These are phyloP conservation scores for Bromus sterilis DNA, from an alignment of 176 grass and related monocot genomes.

Conservation along the genomic window DNA sequence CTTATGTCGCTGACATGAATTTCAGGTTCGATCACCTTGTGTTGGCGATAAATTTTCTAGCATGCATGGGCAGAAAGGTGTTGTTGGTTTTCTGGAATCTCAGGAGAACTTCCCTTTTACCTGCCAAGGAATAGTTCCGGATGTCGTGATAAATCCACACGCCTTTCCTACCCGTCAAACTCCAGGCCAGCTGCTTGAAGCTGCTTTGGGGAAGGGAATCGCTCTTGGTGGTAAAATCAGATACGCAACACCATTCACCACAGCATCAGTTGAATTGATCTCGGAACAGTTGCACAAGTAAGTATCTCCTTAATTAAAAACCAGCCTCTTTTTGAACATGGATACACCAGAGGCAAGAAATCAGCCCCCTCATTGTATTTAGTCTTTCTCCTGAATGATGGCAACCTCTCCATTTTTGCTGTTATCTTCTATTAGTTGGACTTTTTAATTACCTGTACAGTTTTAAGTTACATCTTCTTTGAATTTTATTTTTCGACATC, in stretches of 20 bases:
- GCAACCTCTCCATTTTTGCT: not conserved
- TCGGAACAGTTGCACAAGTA: slow-evolving; percentile 81
- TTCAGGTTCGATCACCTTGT: slow-evolving; percentile 76
- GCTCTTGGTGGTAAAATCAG: slow-evolving; percentile 45
- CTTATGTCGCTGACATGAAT: slow-evolving; percentile 16
- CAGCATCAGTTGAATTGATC: slow-evolving; percentile 74
- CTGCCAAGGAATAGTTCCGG: slow-evolving; percentile 79
- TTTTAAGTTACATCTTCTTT: not conserved
- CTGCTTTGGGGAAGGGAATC: slow-evolving; percentile 96
- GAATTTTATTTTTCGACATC: not conserved
- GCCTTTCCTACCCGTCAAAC: slow-evolving; percentile 98
- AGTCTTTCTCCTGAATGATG: not conserved
- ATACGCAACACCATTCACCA: slow-evolving; percentile 92
- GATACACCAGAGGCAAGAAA: not conserved
- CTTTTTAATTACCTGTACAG: slow-evolving; percentile 7
- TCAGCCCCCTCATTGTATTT: not conserved
- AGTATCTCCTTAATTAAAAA: slow-evolving; percentile 29
- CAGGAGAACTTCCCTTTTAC: slow-evolving; percentile 97
- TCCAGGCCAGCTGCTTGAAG: slow-evolving; percentile 90
- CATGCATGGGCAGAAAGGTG: slow-evolving; percentile 98
- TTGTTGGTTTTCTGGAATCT: slow-evolving; percentile 83
- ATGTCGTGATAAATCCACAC: slow-evolving; percentile 97
- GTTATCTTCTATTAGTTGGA: slow-evolving; percentile 12
- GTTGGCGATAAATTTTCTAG: slow-evolving; percentile 94
- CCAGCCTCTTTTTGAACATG: not conserved